Percentiles rank a stretch among this genome's conserved stretches.
Conservation (phyloP, 2,329 filamentous ascomycete species). For the Aureobasidium pullulans region DNA sequence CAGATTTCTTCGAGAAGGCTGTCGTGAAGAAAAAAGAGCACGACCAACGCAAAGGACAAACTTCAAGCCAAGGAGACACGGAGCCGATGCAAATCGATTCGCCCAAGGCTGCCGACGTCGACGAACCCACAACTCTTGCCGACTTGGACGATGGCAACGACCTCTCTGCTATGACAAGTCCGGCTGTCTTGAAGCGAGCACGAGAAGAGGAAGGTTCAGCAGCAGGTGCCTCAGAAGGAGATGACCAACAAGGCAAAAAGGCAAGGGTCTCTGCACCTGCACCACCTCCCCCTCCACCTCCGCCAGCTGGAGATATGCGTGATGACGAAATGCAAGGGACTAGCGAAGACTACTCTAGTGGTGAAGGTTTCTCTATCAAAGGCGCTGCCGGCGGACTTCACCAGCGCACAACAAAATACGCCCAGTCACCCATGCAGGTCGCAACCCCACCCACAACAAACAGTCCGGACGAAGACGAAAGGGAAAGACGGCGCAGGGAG, state of each 20-base stretch:
- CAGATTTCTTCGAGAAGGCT: constrained; percentile 80
- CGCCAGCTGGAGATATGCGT: constrained; percentile 24
- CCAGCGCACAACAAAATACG: constrained; percentile 17
- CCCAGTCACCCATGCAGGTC: constrained; percentile 31
- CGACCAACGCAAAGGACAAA: constrained; percentile 56
- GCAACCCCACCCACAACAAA: constrained; percentile 37
- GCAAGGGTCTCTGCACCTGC: constrained; percentile 24
- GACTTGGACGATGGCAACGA: constrained; percentile 21
- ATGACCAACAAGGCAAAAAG: constrained; percentile 24
- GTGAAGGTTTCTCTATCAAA: constrained; percentile 23
- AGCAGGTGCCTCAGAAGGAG: constrained; percentile 28
- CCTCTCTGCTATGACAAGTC: constrained; percentile 10
- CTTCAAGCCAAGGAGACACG: constrained; percentile 32
- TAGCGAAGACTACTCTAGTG: constrained; percentile 15
- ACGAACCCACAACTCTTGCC: constrained; percentile 18
- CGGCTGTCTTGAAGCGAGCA: constrained; percentile 22
- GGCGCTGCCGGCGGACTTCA: constrained; percentile 19
- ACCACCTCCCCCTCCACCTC: constrained; percentile 33
- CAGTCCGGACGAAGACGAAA: constrained; percentile 28
- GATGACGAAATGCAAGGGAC: neutral
- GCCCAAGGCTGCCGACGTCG: constrained; percentile 22
- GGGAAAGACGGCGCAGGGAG: constrained; percentile 20
- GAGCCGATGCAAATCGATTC: constrained; percentile 24
- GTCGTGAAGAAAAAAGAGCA: constrained; percentile 65
- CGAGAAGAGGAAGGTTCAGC: constrained; percentile 23